Conservation (phyloP, 2,329 filamentous ascomycete genomes). For the Nemania sp. region DNA sequence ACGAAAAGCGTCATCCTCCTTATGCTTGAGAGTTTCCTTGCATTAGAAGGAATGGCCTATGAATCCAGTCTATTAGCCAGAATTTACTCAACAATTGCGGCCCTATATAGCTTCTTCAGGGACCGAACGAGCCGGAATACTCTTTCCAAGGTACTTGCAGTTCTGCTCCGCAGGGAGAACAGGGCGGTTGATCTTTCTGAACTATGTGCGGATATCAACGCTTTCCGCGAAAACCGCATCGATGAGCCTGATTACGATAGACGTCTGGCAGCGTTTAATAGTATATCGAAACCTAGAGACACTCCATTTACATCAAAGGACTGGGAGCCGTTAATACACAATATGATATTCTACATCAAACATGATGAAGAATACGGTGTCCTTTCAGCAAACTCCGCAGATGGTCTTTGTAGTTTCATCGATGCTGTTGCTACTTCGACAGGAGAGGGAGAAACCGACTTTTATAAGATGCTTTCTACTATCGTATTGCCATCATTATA, state of each 20-base stretch:
- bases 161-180: conserved; percentile 74
- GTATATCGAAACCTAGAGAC: conserved; percentile 74
- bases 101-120: conserved; percentile 90
- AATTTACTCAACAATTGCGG: conserved; percentile 80
- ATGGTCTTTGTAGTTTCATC: conserved; percentile 82
- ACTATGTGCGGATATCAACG: conserved; percentile 84
- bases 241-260: conserved; percentile 91
- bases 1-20: conserved; percentile 84
- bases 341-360: conserved; percentile 87
- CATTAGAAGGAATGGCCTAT: conserved; percentile 68
- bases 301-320: conserved; percentile 73
- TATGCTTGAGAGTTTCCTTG: conserved; percentile 84
- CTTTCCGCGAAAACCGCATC: conserved; percentile 76
- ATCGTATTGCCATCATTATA: conserved; percentile 82
- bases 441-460: conserved; percentile 58
- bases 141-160: conserved; percentile 77
- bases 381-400: conserved; percentile 81
- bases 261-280: conserved; percentile 80
- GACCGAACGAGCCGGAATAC: conserved; percentile 81
- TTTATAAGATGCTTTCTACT: conserved; percentile 69
- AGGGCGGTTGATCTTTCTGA: conserved; percentile 72
- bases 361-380: conserved; percentile 91
- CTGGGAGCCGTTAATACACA: conserved; percentile 90
- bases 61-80: conserved; percentile 69
- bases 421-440: conserved; percentile 66